A percentile compares a stretch with the other conserved stretches of the same genome.
Conservation (phyloP, 805 yeast genomes). For the Zygoascus flipseniorum region DNA sequence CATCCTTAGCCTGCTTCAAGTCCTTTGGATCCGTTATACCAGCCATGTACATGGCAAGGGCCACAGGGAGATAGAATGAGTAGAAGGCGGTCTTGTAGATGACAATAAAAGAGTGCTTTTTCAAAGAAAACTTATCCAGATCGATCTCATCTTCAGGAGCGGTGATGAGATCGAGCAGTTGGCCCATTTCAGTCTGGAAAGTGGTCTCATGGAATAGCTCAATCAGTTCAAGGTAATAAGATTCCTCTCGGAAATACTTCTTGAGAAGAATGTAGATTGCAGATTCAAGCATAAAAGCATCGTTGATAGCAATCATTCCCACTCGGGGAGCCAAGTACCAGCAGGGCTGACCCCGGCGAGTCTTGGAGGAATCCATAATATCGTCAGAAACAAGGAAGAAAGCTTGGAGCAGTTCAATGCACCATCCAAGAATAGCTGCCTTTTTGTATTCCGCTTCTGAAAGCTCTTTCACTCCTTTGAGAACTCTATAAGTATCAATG, state of each 20-base stretch:
- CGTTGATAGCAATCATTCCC: constrained; percentile 92
- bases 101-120: constrained; percentile 90
- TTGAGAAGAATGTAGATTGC: constrained; percentile 84
- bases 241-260: constrained; percentile 74
- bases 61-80: constrained; percentile 95
- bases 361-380: constrained; percentile 94
- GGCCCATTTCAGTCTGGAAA: constrained; percentile 96
- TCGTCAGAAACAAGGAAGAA: constrained; percentile 96
- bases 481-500: constrained; percentile 79
- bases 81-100: constrained; percentile 96
- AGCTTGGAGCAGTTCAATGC: constrained; percentile 89
- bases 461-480: constrained; percentile 61
- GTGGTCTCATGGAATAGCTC: constrained; percentile 97
- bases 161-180: constrained; percentile 86
- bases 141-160: constrained; percentile 96
- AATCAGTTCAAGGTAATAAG: constrained; percentile 79
- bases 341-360: constrained; percentile 98
- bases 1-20: constrained; percentile 78
- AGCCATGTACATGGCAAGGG: constrained; percentile 88
- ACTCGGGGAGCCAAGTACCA: constrained; percentile 82
- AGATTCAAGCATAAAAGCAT: constrained; percentile 93
- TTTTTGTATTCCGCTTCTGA: constrained; percentile 63
- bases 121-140: constrained; percentile 73
- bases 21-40: constrained; percentile 66
- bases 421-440: constrained; percentile 90